Conservation (phyloP, 2,329 filamentous ascomycete genomes). For the Myriosclerotinia curreyana region DNA sequence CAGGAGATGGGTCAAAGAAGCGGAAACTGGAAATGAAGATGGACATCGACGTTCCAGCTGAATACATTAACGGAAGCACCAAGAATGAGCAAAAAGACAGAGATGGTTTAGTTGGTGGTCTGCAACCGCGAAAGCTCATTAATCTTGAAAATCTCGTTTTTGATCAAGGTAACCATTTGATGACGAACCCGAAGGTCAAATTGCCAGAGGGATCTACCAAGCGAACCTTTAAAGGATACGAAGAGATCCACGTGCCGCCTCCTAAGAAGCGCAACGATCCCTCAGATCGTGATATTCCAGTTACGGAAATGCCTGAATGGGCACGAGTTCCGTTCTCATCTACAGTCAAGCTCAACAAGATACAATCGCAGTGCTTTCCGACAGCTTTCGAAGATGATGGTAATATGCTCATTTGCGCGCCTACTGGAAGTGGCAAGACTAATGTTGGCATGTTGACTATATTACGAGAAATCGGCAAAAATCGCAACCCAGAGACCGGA, state of each 20-base stretch:
- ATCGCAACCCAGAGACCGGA: conserved; percentile 83
- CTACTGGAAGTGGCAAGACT: conserved; percentile 95
- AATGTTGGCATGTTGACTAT: conserved; percentile 98
- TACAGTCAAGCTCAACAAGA: conserved; percentile 85
- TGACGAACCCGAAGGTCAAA: conserved; percentile 97
- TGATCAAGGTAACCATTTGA: conserved; percentile 96
- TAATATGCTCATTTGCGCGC: conserved; percentile 96
- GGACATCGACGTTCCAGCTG: conserved; percentile 76
- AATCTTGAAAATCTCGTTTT: conserved; percentile 96
- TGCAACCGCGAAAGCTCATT: conserved; percentile 82
- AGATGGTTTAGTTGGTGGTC: conserved; percentile 70
- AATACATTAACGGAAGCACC: conserved; percentile 51
- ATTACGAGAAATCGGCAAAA: conserved; percentile 92
- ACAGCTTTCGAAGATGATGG: conserved; percentile 90
- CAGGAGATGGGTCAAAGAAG: conserved; percentile 54
- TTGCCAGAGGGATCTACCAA: conserved; percentile 94
- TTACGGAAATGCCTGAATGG: conserved; percentile 90
- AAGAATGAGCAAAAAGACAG: conserved; percentile 56
- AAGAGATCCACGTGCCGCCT: conserved; percentile 94
- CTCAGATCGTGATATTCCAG: conserved; percentile 75
- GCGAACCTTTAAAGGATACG: conserved; percentile 93
- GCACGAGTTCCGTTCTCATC: conserved; percentile 80
- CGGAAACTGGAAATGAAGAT: conserved; percentile 86
- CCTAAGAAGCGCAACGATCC: conserved; percentile 85
- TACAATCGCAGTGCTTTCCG: conserved; percentile 91